phyloP scores from a whole-genome alignment of 2,329 filamentous ascomycete genomes.

The Ceratocystis papillata region DNA sequence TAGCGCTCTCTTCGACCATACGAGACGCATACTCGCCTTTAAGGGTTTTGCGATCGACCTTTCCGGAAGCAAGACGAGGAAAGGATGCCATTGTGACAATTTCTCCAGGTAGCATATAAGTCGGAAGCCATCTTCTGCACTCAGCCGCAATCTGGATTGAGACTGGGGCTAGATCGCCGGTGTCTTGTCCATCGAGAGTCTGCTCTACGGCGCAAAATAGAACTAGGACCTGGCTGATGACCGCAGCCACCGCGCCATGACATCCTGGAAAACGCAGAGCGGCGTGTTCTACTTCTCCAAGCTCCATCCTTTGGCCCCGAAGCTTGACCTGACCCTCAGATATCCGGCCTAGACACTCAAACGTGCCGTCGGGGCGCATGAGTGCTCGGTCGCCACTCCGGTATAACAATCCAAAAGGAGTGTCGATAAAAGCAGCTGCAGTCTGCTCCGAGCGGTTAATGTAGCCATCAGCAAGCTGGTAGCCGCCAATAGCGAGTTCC shows the following conservation, averaged over 20 bases:
- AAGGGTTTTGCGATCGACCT: slow-evolving; percentile 61
- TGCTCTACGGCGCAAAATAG: slow-evolving; percentile 53
- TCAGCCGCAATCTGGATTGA: slow-evolving; percentile 39
- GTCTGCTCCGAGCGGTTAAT: slow-evolving; percentile 73
- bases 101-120: slow-evolving; percentile 73
- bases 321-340: slow-evolving; percentile 75
- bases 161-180: neutral
- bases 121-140: slow-evolving; percentile 66
- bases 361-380: slow-evolving; percentile 52
- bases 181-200: neutral
- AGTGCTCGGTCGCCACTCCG: slow-evolving; percentile 75
- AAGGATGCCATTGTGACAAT: slow-evolving; percentile 53
- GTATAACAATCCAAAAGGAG: slow-evolving; percentile 61
- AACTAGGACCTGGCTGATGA: slow-evolving; percentile 59
- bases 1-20: slow-evolving; percentile 12
- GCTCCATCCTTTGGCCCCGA: slow-evolving; percentile 69
- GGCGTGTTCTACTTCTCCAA: slow-evolving; percentile 67
- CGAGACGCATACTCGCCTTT: slow-evolving; percentile 38
- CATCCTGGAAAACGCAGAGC: slow-evolving; percentile 51
- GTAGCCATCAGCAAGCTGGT: slow-evolving; percentile 70
- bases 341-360: slow-evolving; percentile 79
- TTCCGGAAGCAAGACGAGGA: slow-evolving; percentile 71
- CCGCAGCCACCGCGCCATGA: slow-evolving; percentile 54
- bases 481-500: slow-evolving; percentile 71
- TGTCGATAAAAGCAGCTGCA: slow-evolving; percentile 55